Base-by-base conservation (phyloP, 257 asterid species). In the Scutellaria galericulata region DNA sequence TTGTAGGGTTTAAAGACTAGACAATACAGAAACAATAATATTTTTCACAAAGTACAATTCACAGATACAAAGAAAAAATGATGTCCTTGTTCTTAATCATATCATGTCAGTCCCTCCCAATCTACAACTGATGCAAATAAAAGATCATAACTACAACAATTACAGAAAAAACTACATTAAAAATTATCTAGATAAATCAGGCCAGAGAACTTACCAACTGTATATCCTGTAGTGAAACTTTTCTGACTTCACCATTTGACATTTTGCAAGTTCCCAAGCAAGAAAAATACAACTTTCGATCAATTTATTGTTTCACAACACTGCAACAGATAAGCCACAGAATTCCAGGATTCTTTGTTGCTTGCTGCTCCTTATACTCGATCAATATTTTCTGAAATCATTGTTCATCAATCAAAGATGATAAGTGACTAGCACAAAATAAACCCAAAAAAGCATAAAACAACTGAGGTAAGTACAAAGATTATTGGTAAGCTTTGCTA, bases 141-240 rank as follows among this genome's bases (percentile, higher is more conserved):
- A 67, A 27, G 45, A 51, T 24, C 70, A 51, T 1, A 42, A 52
- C n/a, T 1, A 51, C 46, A 14, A 54, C 22, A 66, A 60, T 66
- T 14, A 6, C 39, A 61, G 22, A 35, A 62, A 1, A 61, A 54
- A 40, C 45, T 46, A 55, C 24, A 22, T 22, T 10, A 11, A 40
- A 77, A 54, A 44, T 61, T 40, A 70, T 66, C 44, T 18, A 4
- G 31, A 11, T 35, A 65, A 37, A 35, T 15, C 40, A 42, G 20
- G 31, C 20, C n/a, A 73, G 62, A 66, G 31, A 24, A 78, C 92
- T 85, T 88, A 89, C 97, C 90, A 83, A 69, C 74, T 91, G 96
- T 77, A 91, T 89, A 77, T 91, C 96, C 83, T 85, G 87, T 10
- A 84, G 77, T 31, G 89, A 80, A 60, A 86, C 86, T 77, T 80